These are phyloP conservation scores for Closterium sp. DNA, from an alignment of 139 green algal species.

Conservation along the genomic window DNA sequence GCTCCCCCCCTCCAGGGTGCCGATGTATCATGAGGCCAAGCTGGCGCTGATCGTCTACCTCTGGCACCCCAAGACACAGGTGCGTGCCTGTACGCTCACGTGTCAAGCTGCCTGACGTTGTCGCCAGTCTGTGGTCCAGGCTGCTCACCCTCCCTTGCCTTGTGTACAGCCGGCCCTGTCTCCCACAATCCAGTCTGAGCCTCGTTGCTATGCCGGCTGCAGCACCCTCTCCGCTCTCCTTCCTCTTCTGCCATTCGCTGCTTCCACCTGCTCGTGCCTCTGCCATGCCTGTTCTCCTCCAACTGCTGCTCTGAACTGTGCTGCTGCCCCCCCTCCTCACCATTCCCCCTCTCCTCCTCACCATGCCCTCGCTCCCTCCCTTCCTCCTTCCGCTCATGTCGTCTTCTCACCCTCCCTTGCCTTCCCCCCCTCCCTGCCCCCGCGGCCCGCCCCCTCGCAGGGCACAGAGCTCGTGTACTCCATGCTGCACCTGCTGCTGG, in stretches of 20 bases:
- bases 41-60: background rate
- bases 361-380: background rate
- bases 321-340: too few relatives aligned
- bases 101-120: too few relatives aligned
- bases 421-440: background rate
- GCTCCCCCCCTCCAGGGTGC: background rate
- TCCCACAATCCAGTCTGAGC: too few relatives aligned
- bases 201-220: too few relatives aligned
- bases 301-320: background rate
- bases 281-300: background rate
- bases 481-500: background rate
- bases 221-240: too few relatives aligned
- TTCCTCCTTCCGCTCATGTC: background rate
- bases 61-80: background rate
- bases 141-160: too few relatives aligned
- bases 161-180: too few relatives aligned
- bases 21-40: background rate
- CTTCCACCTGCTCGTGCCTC: background rate
- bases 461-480: background rate
- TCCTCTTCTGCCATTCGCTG: background rate
- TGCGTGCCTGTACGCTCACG: background rate
- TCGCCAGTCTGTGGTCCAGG: too few relatives aligned
- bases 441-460: background rate
- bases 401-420: background rate
- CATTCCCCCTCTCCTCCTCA: background rate